Base-by-base conservation (phyloP, 2,329 filamentous ascomycete species). In the Helicocarpus griseus region DNA sequence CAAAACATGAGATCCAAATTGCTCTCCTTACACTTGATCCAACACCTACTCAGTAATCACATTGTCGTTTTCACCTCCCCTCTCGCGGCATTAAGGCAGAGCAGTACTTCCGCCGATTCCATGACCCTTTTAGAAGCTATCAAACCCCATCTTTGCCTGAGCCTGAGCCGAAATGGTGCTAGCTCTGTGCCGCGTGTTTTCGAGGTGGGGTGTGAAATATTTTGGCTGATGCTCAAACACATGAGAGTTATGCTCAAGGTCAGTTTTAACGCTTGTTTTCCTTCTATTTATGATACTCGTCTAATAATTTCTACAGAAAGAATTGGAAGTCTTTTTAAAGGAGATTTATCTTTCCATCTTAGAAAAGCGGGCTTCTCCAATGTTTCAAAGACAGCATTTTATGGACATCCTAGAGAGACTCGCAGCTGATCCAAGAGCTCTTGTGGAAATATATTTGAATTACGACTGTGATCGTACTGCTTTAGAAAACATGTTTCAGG, bases 1-100 rank as follows among this genome's bases (percentile, higher is more conserved):
- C 90, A 96, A 64, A 88, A 91, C 35, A 98, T 98, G 91, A 85
- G 93, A 54, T 96, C 91, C 2, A 98, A 98, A 70, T 77, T 98
- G 48, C 81, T 98, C 56, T 96, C 93, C 14, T 79, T 98, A 52
- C 90, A 98, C 67, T 84, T 97, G 55, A 93, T 98, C 57, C 90
- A 96, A 65, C 95, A 89, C 38, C 82, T 96, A 52, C 80, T 98
- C 44, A 95, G 95, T 74, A 97, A 96, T 71, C 88, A 97, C 70
- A 87, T 91, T 57, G 71, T 80, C 53, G 86, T 96, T 56, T 97
- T 98, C 69, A 88, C 86, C 38, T 96, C 90, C 45, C 91, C 91
- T 1, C 76, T 91, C 55, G 90, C 90, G 67, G 95, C 88, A 38
- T 97, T 98, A 63, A 87, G 83, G 63, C 93, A 89, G 70, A 94